These are phyloP conservation scores for Sordaria brevicollis DNA, from an alignment of 495 filamentous ascomycete genomes.

Conservation along the genomic window DNA sequence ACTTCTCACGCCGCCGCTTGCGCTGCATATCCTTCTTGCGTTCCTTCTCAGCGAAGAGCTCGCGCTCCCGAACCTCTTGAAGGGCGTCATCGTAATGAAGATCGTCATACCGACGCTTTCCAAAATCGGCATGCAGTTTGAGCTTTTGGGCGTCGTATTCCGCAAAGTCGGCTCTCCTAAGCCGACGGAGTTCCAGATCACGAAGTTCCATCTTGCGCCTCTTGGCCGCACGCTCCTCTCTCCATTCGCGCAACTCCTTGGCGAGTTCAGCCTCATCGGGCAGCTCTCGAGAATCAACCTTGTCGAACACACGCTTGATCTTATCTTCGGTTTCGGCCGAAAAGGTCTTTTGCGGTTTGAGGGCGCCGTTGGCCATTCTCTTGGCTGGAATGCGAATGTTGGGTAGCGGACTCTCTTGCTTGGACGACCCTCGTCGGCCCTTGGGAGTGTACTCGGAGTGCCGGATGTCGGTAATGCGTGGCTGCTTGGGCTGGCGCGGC, in stretches of 20 bases:
- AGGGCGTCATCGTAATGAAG: slow-evolving; percentile 54
- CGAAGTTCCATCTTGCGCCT: slow-evolving; percentile 45
- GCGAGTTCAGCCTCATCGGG: slow-evolving; percentile 56
- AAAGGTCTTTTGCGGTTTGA: slow-evolving; percentile 38
- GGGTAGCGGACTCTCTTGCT: slow-evolving; percentile 33
- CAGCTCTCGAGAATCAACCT: slow-evolving; percentile 63
- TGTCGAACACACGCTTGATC: slow-evolving; percentile 50
- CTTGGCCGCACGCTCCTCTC: slow-evolving; percentile 47
- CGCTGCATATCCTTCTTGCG: slow-evolving; percentile 99
- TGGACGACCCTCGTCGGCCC: slow-evolving; percentile 28
- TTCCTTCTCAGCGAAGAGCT: slow-evolving; percentile 91
- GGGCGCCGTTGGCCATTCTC: slow-evolving; percentile 38
- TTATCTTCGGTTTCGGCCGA: slow-evolving; percentile 59
- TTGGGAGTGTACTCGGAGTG: slow-evolving; percentile 29
- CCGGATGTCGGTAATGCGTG: slow-evolving; percentile 28
- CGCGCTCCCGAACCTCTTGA: slow-evolving; percentile 76
- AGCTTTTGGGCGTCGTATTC: slow-evolving; percentile 25
- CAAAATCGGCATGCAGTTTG: slow-evolving; percentile 35
- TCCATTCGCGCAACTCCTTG: slow-evolving; percentile 43
- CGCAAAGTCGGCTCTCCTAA: slow-evolving; percentile 33
- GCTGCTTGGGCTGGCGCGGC: slow-evolving; percentile 33
- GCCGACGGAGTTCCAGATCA: slow-evolving; percentile 46
- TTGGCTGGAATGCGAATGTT: slow-evolving; percentile 38
- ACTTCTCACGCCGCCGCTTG: slow-evolving; percentile 93
- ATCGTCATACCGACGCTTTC: slow-evolving; percentile 40